Evolutionary conservation across 2,329 filamentous ascomycete species (phyloP).

Genomic region (Ceratocystis eucalypticola): DNA sequence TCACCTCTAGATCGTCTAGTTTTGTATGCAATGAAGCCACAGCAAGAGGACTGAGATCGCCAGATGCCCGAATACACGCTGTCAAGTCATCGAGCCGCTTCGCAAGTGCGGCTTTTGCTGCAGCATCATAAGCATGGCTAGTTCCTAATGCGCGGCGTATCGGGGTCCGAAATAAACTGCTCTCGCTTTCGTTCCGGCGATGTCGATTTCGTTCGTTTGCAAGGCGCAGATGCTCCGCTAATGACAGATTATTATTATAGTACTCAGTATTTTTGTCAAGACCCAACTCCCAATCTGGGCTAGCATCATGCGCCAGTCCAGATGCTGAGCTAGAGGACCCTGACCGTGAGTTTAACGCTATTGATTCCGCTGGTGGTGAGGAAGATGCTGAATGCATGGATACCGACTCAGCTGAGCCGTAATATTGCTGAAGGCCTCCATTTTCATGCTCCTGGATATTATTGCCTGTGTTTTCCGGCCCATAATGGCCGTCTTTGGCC

Average conservation of each 20-base stretch:
- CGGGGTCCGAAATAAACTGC: slow-evolving; percentile 9
- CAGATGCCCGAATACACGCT: slow-evolving; percentile 11
- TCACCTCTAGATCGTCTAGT: slow-evolving; percentile 15
- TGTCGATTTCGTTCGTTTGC: slow-evolving; percentile 11
- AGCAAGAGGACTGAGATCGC: slow-evolving; percentile 16
- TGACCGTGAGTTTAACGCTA: not conserved
- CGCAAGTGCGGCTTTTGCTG: slow-evolving; percentile 16
- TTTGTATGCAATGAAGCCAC: slow-evolving; percentile 16
- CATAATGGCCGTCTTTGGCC: not conserved
- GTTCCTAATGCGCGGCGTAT: slow-evolving; percentile 17
- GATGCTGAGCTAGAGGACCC: slow-evolving; percentile 1
- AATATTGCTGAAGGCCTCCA: not conserved
- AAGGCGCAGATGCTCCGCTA: slow-evolving; percentile 7
- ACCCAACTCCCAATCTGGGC: not conserved
- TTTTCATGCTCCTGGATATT: not conserved
- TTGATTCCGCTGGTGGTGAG: not conserved
- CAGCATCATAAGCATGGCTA: slow-evolving; percentile 18
- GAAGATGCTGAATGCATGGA: slow-evolving; percentile 5
- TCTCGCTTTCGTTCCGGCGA: slow-evolving; percentile 12
- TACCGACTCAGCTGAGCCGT: not conserved
- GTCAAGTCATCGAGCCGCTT: slow-evolving; percentile 18
- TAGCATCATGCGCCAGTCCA: not conserved
- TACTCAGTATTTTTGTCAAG: not conserved
- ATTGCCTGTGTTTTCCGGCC: not conserved
- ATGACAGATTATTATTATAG: not conserved